A percentile compares a stretch with the other conserved stretches of the same genome.
phyloP scores from a whole-genome alignment of 2,329 filamentous ascomycete genomes.

The Verticillium nonalfalfae region DNA sequence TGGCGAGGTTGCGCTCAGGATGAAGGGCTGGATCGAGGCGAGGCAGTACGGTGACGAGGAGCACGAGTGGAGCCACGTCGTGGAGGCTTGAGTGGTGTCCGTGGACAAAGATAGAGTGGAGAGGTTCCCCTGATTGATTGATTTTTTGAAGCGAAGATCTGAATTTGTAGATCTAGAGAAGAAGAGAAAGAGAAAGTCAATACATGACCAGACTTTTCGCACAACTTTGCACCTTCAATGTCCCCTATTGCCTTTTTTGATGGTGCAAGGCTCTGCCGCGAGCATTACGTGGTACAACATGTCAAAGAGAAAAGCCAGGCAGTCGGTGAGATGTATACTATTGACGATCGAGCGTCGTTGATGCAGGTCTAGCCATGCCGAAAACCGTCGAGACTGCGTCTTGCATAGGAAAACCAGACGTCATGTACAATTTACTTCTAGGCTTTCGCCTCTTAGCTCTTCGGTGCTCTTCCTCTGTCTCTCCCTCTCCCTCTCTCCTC shows the following conservation, averaged over 20 bases:
- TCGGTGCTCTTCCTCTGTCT: not conserved
- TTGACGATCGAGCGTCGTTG: constrained; percentile 3
- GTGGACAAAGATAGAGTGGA: not conserved
- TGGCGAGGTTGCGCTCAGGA: constrained; percentile 73
- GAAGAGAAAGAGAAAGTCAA: not conserved
- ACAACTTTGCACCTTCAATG: too few relatives aligned
- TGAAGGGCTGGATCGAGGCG: constrained; percentile 95
- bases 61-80: constrained; percentile 77
- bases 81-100: constrained; percentile 8
- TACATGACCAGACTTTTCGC: not conserved
- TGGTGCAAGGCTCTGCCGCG: too few relatives aligned
- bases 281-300: not conserved
- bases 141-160: not conserved
- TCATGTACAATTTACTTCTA: constrained; percentile 21
- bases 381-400: constrained; percentile 12
- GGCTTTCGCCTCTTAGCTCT: constrained; percentile 6
- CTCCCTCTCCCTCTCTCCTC: constrained; percentile 4
- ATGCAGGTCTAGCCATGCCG: constrained; percentile 9
- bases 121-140: not conserved
- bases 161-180: not conserved
- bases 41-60: constrained; percentile 94
- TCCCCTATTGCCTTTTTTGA: too few relatives aligned
- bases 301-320: not conserved
- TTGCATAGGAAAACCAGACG: constrained; percentile 19
- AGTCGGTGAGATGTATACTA: not conserved